phyloP scores from a whole-genome alignment of 2,329 filamentous ascomycete species.

The Penicillium decumbens region DNA sequence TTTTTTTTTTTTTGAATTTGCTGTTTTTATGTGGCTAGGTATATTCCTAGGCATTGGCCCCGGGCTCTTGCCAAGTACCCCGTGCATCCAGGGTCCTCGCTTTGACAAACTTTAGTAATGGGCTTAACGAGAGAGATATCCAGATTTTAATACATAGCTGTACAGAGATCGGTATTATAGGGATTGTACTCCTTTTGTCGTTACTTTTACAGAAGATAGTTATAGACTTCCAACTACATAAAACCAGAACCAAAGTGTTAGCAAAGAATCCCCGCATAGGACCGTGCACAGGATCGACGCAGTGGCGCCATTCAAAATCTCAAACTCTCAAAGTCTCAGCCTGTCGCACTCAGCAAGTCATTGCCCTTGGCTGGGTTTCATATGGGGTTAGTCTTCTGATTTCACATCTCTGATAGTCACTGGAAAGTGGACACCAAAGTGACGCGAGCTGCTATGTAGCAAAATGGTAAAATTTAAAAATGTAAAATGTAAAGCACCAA shows the following conservation, averaged over 20 bases:
- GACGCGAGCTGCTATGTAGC: background rate
- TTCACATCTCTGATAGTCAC: background rate
- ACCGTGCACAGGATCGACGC: conserved; percentile 14
- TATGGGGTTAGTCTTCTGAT: background rate
- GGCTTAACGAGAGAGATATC: no score
- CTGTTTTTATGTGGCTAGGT: background rate
- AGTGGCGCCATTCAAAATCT: conserved; percentile 6
- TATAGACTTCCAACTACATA: background rate
- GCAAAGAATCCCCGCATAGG: background rate
- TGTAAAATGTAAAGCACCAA: no score
- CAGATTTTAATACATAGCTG: no score
- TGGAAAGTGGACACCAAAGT: background rate
- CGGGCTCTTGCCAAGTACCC: background rate
- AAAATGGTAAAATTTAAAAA: no score
- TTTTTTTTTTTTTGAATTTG: background rate
- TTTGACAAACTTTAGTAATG: background rate
- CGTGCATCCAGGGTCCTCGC: background rate
- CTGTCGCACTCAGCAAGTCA: background rate
- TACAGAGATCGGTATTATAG: background rate
- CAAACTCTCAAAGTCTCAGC: background rate
- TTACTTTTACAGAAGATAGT: no score
- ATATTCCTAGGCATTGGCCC: background rate
- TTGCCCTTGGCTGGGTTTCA: background rate
- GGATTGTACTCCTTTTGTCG: background rate
- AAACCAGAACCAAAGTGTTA: background rate